These are phyloP conservation scores for Pseudogymnoascus sp. DNA, from an alignment of 2,329 filamentous ascomycete genomes.

Conservation along the genomic window DNA sequence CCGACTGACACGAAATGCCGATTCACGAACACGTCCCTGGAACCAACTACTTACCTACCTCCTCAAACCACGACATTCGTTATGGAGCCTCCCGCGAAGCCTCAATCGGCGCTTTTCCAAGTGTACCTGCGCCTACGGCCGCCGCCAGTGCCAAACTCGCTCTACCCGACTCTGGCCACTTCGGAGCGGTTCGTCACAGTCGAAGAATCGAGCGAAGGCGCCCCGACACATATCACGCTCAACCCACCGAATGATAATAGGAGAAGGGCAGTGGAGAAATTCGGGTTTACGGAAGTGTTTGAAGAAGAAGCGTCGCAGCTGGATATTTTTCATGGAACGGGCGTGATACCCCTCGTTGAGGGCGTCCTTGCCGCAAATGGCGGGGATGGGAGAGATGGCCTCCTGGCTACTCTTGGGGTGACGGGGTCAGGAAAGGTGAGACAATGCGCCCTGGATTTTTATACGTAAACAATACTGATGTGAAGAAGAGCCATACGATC, in stretches of 20 bases:
- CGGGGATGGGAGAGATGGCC: slow-evolving; percentile 75
- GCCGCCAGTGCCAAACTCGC: slow-evolving; percentile 38
- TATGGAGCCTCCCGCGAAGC: slow-evolving; percentile 38
- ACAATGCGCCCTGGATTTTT: not conserved
- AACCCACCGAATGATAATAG: slow-evolving; percentile 76
- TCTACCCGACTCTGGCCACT: slow-evolving; percentile 33
- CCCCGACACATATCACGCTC: slow-evolving; percentile 65
- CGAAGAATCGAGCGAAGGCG: slow-evolving; percentile 47
- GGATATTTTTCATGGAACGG: slow-evolving; percentile 76
- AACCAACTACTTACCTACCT: not conserved
- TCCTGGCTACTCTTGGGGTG: slow-evolving; percentile 86
- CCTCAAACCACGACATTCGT: slow-evolving; percentile 6
- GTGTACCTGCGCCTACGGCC: slow-evolving; percentile 82
- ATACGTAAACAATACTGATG: slow-evolving; percentile 10
- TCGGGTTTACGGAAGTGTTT: slow-evolving; percentile 90
- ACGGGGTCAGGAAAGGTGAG: slow-evolving; percentile 91
- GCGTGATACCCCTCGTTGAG: slow-evolving; percentile 67
- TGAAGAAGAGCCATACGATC: slow-evolving; percentile 79
- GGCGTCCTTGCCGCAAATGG: slow-evolving; percentile 69
- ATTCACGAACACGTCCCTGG: not conserved
- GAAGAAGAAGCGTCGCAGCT: slow-evolving; percentile 78
- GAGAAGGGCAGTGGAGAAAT: slow-evolving; percentile 83
- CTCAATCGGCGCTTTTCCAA: slow-evolving; percentile 65
- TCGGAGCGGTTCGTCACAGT: slow-evolving; percentile 71
- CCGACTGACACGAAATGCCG: not conserved